Base-by-base conservation (phyloP, 2,329 filamentous ascomycete species). In the Penicillium sp. region DNA sequence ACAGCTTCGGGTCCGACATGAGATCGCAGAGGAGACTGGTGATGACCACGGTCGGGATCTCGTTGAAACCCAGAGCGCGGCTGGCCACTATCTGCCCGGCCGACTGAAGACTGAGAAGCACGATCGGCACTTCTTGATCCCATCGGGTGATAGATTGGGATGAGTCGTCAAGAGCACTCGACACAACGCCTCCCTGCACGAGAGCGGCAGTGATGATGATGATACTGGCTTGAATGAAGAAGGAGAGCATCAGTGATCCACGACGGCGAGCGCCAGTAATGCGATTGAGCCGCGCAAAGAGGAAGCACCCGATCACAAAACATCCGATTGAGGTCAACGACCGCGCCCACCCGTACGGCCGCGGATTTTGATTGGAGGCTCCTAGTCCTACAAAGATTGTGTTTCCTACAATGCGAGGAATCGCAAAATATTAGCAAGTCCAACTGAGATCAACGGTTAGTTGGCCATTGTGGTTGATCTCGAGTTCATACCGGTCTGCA, bases 341-440 rank as follows among this genome's bases (percentile, higher is more conserved):
- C 16, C 78, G 76, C 16, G 76, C 75, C 79, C 79, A 81, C 57
- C 78, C 78, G 59, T 73, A 80, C 1, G 76, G 75, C 43, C 66
- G 75, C 37, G 70, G 73, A 54, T 79, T 78, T 52, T 79, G 77
- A 28, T 75, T 72, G 0, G 77, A 78, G 0, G 77, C 74, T 4
- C 78, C 78, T 14, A 80, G 70, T 11, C 76, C 77, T n/a, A 79
- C 69, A 63, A 80, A 80, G 49, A 80, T 78, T 19, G 77, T 79
- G 55, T 79, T 80, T 57, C 78, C 77, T 73, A 43, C 13, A 28
- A 3, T 1, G 7, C 45, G 13, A 5, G n/a, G n/a, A 22, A 25
- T 33, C 16, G 28, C n/a, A 7, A 3, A 26, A 16, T 10, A 37
- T 65, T 40, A 61, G 38, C 13, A 13, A 43, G 3, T 51, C 13